Evolutionary conservation across 768 basidiomycete species (phyloP), one percentile per base, ranked within the genome.

Genomic region (Pholiota molesta): DNA sequence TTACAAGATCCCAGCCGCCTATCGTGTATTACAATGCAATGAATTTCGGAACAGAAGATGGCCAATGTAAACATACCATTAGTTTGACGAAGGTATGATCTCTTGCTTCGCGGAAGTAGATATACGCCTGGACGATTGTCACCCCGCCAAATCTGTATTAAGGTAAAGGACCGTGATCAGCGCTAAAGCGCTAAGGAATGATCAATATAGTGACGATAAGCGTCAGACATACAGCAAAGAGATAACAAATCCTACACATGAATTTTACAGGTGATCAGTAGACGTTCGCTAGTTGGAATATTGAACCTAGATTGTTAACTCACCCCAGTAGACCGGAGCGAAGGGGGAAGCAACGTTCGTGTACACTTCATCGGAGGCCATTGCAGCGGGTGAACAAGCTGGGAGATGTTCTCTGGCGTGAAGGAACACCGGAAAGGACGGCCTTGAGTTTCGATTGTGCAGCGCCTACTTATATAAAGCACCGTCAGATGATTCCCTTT

Each of bases 301-400:
- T 45, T 9, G n/a, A 55, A 6, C 28, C 26, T 29, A 56, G 5
- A 26, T 49, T 5, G 9, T 26, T 11, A 10, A 23, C 57, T 23
- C 26, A 58, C 57, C 57, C 57, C 57, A 58, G 21, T 52, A 58
- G 21, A 58, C 57, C 31, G 57, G 35, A 31, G 57, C 47, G 47
- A 58, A 58, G 45, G 57, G 57, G 35, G 47, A 29, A 19, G 57
- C 47, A n/a, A 58, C 57, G 49, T 39, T 51, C 40, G 57, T 37
- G 17, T 58, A 58, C 21, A 23, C 39, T 52, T 33, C 42, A 8
- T 58, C 57, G 7, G 26, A 26, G 26, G 57, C 31, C 57, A 58
- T 58, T 26, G 57, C 57, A 42, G n/a, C 40, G 19, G 33, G 21
- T 33, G 45, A 49, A 26, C 47, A 23, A 17, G 40, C 49, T 49